phyloP scores from a whole-genome alignment of 148 eudicot species.

The Camellia sinensis region DNA sequence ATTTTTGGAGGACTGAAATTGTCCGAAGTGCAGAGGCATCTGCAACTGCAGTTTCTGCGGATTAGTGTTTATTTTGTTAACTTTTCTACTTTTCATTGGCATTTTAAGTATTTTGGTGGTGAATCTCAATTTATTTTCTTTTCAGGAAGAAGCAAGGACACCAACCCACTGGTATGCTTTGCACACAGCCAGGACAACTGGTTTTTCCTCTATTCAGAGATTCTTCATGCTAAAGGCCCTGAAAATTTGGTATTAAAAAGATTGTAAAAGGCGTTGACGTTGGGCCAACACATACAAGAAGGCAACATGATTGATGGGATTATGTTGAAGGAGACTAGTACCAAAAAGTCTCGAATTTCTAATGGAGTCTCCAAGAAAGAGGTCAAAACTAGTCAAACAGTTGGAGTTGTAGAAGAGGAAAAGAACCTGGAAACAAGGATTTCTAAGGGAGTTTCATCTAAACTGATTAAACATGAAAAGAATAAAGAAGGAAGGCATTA shows the following conservation, averaged over 20 bases:
- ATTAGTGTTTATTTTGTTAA: slow-evolving; percentile 29
- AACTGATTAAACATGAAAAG: not conserved
- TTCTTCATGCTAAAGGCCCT: slow-evolving; percentile 55
- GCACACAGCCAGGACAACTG: too few relatives aligned
- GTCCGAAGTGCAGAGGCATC: slow-evolving; percentile 86
- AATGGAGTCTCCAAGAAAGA: slow-evolving; percentile 4
- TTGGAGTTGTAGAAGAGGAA: slow-evolving; percentile 8
- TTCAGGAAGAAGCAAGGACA: not conserved
- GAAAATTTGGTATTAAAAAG: slow-evolving; percentile 27
- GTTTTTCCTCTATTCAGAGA: slow-evolving; percentile 39
- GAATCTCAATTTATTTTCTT: slow-evolving; percentile 1
- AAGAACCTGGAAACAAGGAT: not conserved
- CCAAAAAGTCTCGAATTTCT: slow-evolving; percentile 19
- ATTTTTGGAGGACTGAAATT: slow-evolving; percentile 55
- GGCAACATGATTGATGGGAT: slow-evolving; percentile 9
- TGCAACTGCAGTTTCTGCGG: slow-evolving; percentile 94
- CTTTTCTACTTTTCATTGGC: not conserved
- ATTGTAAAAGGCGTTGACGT: slow-evolving; percentile 18
- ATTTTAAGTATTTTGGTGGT: slow-evolving; percentile 9
- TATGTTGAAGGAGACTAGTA: slow-evolving; percentile 17
- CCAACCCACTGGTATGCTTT: too few relatives aligned
- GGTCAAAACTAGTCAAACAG: slow-evolving; percentile 8
- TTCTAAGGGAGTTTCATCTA: slow-evolving; percentile 13
- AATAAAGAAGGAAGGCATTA: not conserved
- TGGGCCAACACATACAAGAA: slow-evolving; percentile 25